These are phyloP conservation scores for Eimeria brunetti DNA, from an alignment of 169 alveolate genomes.

Conservation along the genomic window DNA sequence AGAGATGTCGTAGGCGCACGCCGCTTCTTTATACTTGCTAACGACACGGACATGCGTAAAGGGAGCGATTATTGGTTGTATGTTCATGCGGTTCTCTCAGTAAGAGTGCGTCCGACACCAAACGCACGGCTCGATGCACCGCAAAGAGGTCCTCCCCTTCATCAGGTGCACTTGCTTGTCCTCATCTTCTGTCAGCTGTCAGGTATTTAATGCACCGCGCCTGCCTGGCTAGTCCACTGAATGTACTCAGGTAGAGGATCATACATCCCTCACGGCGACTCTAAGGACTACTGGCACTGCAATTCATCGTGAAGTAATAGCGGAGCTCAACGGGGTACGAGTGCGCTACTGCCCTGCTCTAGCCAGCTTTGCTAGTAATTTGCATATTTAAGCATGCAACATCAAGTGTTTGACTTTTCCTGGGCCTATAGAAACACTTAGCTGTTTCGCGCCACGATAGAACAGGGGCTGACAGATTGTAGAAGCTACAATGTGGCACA, in stretches of 20 bases:
- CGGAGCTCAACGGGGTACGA: neutral
- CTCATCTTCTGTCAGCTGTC: neutral
- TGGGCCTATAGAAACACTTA: neutral
- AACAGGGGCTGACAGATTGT: neutral
- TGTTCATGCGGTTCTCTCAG: neutral
- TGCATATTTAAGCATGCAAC: neutral
- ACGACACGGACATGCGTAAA: neutral
- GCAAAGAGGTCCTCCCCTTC: neutral
- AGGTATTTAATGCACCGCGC: neutral
- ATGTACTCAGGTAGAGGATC: neutral
- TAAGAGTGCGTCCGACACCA: neutral
- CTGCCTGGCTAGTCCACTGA: neutral
- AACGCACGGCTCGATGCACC: neutral
- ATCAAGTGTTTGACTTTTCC: neutral
- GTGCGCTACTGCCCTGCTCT: neutral
- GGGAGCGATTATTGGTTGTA: neutral
- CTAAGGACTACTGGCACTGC: neutral
- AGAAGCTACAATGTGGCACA: neutral
- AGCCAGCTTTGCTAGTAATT: neutral
- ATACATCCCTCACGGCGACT: neutral
- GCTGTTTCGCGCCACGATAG: neutral
- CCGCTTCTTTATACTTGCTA: neutral
- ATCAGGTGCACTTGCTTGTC: neutral
- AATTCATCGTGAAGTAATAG: too few relatives aligned
- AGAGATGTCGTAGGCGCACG: neutral